phyloP scores from a whole-genome alignment of 371 early-diverging fungal species.

The Polyrhizophydium stewartii region DNA sequence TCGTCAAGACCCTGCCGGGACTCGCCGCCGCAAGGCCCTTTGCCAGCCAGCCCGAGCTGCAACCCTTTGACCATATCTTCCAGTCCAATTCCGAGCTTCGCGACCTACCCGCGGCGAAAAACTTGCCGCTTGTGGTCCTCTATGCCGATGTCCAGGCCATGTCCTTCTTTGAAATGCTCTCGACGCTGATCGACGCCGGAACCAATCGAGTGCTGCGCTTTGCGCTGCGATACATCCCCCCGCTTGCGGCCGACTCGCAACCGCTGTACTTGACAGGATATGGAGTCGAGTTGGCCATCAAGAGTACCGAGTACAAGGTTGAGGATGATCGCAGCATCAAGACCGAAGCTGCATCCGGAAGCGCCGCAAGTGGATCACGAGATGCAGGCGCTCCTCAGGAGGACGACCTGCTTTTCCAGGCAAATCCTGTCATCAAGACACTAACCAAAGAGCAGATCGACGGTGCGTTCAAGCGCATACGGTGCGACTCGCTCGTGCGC shows the following conservation, averaged over 20 bases:
- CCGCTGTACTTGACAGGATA: conserved; percentile 74
- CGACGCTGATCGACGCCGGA: conserved; percentile 11
- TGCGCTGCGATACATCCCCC: conserved; percentile 29
- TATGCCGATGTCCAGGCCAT: conserved; percentile 23
- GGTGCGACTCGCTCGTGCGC: too few species aligned
- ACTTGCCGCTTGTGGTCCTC: conserved; percentile 12
- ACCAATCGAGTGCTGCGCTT: conserved; percentile 7
- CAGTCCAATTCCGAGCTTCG: not conserved
- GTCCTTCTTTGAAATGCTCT: conserved; percentile 16
- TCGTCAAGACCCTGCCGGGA: not conserved
- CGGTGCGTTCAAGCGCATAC: too few species aligned
- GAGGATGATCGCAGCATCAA: conserved; percentile 72
- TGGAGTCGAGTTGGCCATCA: conserved; percentile 86
- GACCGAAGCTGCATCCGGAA: not conserved
- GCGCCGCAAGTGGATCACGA: not conserved
- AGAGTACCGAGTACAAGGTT: conserved; percentile 92
- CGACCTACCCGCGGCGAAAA: not conserved
- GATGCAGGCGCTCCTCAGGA: not conserved
- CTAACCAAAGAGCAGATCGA: conserved; percentile 54
- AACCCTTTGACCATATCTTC: conserved; percentile 19
- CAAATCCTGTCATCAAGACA: conserved; percentile 45
- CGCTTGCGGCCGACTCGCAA: not conserved
- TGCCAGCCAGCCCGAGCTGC: not conserved
- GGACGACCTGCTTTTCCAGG: not conserved
- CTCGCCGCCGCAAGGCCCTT: not conserved